These are phyloP conservation scores for Microcyclospora tardicrescens DNA, from an alignment of 2,329 filamentous ascomycete genomes.

Conservation along the genomic window DNA sequence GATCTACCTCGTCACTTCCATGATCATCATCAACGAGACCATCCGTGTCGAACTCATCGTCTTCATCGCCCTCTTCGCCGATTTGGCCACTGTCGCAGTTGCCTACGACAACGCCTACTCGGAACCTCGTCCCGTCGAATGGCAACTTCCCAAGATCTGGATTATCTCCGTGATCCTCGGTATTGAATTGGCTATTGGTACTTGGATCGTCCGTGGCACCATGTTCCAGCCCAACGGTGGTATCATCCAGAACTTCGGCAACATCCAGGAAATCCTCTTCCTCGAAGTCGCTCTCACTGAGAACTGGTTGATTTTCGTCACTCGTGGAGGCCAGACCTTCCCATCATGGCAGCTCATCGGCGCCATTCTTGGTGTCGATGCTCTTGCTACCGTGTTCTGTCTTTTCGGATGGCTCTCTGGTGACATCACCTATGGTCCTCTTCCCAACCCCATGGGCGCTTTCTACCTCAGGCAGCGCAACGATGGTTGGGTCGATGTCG, in stretches of 20 bases:
- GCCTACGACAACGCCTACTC: conserved; percentile 71
- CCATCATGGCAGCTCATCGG: conserved; percentile 61
- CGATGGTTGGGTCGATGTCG: conserved; percentile 44
- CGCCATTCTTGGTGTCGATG: conserved; percentile 60
- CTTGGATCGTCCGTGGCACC: conserved; percentile 60
- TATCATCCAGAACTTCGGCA: conserved; percentile 62
- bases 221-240: conserved; percentile 58
- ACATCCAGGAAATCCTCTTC: conserved; percentile 56
- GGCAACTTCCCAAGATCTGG: conserved; percentile 74
- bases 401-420: conserved; percentile 62
- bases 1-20: conserved; percentile 63
- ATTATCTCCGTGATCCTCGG: conserved; percentile 59
- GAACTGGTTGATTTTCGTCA: conserved; percentile 44
- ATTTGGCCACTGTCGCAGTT: conserved; percentile 65
- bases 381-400: conserved; percentile 59
- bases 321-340: conserved; percentile 53
- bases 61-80: conserved; percentile 67
- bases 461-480: conserved; percentile 20
- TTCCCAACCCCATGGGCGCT: conserved; percentile 30
- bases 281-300: conserved; percentile 40
- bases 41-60: conserved; percentile 60
- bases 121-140: conserved; percentile 62
- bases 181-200: conserved; percentile 52
- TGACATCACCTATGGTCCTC: conserved; percentile 26
- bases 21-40: conserved; percentile 71